Base-by-base conservation (phyloP, 2,329 filamentous ascomycete species). In the Cladosporium sp. region DNA sequence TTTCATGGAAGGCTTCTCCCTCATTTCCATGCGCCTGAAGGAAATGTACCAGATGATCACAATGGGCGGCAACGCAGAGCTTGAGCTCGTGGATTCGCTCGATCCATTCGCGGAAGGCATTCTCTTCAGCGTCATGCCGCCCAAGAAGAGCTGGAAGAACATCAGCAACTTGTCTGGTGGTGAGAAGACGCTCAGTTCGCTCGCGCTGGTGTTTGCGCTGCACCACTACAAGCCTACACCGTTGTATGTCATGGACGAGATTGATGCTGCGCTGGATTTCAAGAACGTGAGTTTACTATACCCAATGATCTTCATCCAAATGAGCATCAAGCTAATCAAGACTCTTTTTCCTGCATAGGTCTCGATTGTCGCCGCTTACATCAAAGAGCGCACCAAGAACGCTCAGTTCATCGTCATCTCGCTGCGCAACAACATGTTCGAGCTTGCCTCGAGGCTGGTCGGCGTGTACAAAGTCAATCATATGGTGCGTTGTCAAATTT, bases 11-110 rank as follows among this genome's bases (percentile, higher is more conserved):
- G 94, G 95, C 39, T 97, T 99, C 78, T 88, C 88, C 69, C 88
- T 86, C 63, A 99, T 99, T 74, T 97, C 93, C 1, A 81, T 97
- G 22, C 89, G 93, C 0, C 82, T 99, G 47, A 99, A 99, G 79
- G 94, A 99, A 72, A 99, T 99, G 94, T 99, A 99, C 77, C 94
- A 99, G 73, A 97, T 99, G 92, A 99, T 99, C 73, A 99, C 94
- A 20, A 97, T 99, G 92, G 94, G 94, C 62, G 94, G 94, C 58
- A 99, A 99, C 69, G 94, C 94, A 0, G 94, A 99, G 77, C 84
- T 99, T 12, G 95, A 99, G 74, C 86, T 99, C 22, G 94, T 99
- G 40, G 94, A 99, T 78, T 93, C 88, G 17, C 80, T 99, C 2
- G 95, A 99, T 73, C 94, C 94, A 0, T 99, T 99, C 80, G 92